phyloP scores from a whole-genome alignment of 1,284 basidiomycete species.

The Stereum hirsutum region DNA sequence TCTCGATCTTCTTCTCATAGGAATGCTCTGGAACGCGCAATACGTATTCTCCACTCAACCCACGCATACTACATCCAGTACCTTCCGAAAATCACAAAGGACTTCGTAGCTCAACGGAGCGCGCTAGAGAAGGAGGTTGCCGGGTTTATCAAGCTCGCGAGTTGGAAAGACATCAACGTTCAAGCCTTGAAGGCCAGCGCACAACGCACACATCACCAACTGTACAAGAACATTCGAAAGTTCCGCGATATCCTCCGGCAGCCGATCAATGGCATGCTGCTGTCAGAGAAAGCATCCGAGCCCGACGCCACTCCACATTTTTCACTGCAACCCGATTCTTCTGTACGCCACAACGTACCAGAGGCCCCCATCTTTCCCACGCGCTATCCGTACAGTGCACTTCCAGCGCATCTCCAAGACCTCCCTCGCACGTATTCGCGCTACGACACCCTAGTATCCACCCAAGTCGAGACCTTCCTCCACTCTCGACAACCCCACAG shows the following conservation, averaged over 20 bases:
- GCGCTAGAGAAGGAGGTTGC: conserved; percentile 76
- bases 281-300: conserved; percentile 26
- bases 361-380: conserved; percentile 7
- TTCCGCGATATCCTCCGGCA: conserved; percentile 86
- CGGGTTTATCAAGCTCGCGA: conserved; percentile 89
- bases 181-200: conserved; percentile 92
- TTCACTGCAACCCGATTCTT: neutral
- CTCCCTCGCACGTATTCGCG: conserved; percentile 36
- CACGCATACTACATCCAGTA: conserved; percentile 64
- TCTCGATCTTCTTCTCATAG: conserved; percentile 18
- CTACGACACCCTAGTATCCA: conserved; percentile 35
- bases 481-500: conserved; percentile 24
- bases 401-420: conserved; percentile 29
- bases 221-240: conserved; percentile 89
- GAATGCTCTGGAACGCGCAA: conserved; percentile 35
- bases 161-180: conserved; percentile 97
- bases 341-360: neutral
- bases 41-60: conserved; percentile 62
- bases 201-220: conserved; percentile 81
- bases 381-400: conserved; percentile 7
- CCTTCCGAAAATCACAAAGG: conserved; percentile 35
- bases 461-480: conserved; percentile 34
- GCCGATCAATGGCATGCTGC: conserved; percentile 44
- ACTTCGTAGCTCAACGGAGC: conserved; percentile 52
- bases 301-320: conserved; percentile 19